Evolutionary conservation across 1,284 basidiomycete genomes (phyloP), one percentile per base, ranked within the genome.

Genomic region (Ceratobasidium sp.): DNA sequence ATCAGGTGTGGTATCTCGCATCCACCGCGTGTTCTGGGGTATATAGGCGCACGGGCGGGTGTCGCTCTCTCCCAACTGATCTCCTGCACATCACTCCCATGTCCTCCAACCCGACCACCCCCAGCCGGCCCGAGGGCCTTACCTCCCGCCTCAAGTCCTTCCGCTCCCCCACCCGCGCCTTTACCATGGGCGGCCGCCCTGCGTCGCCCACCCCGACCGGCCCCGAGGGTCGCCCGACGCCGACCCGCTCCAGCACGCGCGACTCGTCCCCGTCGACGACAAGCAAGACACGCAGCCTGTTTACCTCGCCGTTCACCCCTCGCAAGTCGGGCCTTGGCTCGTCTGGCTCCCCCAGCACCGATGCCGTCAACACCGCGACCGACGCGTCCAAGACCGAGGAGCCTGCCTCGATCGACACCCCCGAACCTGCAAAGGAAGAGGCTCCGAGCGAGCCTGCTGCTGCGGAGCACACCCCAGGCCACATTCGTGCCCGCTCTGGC

Each of bases 61-160:
- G 21, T n/a, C 8, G 23, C 16, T 21, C 32, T 53, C 18, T 53
- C 2, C 26, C 52, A 43, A 57, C 34, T 60, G 52, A 55, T 55
- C 65, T 45, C 48, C 64, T 69, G 64, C 36, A 55, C 50, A 69
- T 69, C 50, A 69, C 64, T n/a, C n/a, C n/a, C 50, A 69, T 69
- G 65, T 69, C 65, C 43, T 16, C 52, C n/a, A n/a, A n/a, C 3
- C 65, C 52, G 26, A 26, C 36, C 18, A 67, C 64, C 14, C 59
- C 59, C 23, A n/a, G 30, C 12, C n/a, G 26, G 28, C n/a, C 65
- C 4, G 65, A 67, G 23, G 28, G 65, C 18, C 26, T 55, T 26
- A 16, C 53, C 5, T 36, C 32, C 14, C 67, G 67, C 32, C 28
- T 71, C 67, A 59, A 46, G 53, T 39, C 46, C 5, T 46, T 57